These are phyloP conservation scores for Pouteria campechiana DNA, from an alignment of 179 eudicot species.

Conservation along the genomic window DNA sequence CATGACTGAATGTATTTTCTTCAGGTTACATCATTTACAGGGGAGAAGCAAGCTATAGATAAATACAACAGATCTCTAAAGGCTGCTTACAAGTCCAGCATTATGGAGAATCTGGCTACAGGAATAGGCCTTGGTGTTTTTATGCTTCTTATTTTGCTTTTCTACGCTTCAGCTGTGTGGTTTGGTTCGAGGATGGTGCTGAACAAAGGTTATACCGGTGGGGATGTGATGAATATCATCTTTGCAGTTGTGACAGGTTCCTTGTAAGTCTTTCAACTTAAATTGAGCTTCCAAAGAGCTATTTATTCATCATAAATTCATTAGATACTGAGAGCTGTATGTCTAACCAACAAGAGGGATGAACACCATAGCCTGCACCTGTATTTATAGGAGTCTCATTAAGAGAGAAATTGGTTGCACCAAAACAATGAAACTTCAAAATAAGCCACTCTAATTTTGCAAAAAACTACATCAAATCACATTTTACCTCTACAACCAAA, in stretches of 20 bases:
- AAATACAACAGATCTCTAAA: slow-evolving; percentile 26
- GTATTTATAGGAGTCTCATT: no score
- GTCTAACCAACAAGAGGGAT: no score
- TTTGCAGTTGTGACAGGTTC: slow-evolving; percentile 34
- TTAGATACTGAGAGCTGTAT: no score
- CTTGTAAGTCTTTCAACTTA: no score
- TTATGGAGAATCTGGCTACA: slow-evolving; percentile 33
- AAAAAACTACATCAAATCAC: no score
- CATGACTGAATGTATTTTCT: not conserved
- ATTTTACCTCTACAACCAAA: no score
- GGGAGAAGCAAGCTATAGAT: slow-evolving; percentile 37
- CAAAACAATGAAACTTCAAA: no score
- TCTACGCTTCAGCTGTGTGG: slow-evolving; percentile 34
- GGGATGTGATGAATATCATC: slow-evolving; percentile 25
- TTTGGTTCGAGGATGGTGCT: slow-evolving; percentile 29
- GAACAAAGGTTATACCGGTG: slow-evolving; percentile 25
- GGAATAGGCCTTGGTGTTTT: slow-evolving; percentile 37
- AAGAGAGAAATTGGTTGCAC: no score
- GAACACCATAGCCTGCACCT: no score
- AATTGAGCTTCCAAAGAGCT: no score
- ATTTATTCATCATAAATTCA: no score
- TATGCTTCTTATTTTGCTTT: slow-evolving; percentile 16
- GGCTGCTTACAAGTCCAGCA: slow-evolving; percentile 27
- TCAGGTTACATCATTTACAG: slow-evolving; percentile 51
- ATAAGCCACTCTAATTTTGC: no score